phyloP scores from a whole-genome alignment of 345 rosid genomes.

The Euphorbia pulcherrima region DNA sequence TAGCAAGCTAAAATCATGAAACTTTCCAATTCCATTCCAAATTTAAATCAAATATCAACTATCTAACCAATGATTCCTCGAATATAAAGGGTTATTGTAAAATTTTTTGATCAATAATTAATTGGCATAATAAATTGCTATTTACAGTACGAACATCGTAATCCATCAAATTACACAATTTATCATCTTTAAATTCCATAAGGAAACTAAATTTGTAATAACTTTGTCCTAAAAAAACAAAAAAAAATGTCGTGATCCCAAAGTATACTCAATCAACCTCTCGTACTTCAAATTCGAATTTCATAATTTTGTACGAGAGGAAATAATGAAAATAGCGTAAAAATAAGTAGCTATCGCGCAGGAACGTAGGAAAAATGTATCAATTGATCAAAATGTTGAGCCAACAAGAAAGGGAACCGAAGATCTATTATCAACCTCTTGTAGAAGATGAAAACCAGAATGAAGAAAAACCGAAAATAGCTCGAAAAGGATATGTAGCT shows the following conservation, averaged over 20 bases:
- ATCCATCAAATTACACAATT: neutral
- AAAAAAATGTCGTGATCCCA: neutral
- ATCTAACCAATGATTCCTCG: neutral
- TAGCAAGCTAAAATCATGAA: too few species aligned
- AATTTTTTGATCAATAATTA: too few species aligned
- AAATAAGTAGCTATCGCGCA: neutral
- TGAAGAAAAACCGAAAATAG: neutral
- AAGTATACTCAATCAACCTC: neutral
- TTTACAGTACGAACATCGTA: neutral
- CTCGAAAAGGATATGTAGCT: too few species aligned
- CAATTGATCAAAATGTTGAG: neutral
- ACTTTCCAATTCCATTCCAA: neutral
- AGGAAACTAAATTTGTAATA: neutral
- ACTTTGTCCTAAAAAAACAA: neutral
- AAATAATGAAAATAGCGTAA: neutral
- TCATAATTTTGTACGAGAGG: neutral
- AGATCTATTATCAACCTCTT: neutral
- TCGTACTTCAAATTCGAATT: neutral
- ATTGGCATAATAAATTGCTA: neutral
- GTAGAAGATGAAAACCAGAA: neutral
- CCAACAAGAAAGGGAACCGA: neutral
- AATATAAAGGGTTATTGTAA: too few species aligned
- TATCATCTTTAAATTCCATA: neutral
- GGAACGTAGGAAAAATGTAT: neutral
- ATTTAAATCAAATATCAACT: neutral